Base-by-base conservation (phyloP, 176 grass and related monocot species). In the Areca catechu region DNA sequence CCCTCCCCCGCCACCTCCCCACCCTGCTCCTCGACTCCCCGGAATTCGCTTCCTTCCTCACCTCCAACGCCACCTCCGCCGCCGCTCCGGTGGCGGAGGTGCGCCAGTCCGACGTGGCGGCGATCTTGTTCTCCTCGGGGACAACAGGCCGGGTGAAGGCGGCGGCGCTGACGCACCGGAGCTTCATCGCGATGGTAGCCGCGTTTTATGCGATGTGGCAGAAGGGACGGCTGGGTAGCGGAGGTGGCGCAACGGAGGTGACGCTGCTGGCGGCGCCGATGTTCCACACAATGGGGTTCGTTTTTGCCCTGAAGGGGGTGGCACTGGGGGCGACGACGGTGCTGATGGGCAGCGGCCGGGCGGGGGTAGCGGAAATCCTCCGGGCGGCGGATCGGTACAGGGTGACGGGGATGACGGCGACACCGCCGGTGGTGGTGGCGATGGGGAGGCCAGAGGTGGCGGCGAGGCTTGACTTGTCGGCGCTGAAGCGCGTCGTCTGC, bases 141-240 rank as follows among this genome's bases (percentile, higher is more conserved):
- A 81, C 79, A 20, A 81, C 66, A 2, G 79, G 72, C 12, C 18
- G 22, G 58, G 19, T 81, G 16, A 81, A 75, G 72, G 79, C 72
- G 54, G 78, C 51, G 2, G 72, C 78, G 20, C n/a, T 75, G 52
- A 17, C 78, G 17, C 78, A 81, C 22, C 64, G 16, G 15, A 58
- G 19, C 58, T 65, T 75, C 57, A 81, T 76, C n/a, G 65, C 66
- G 1, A 70, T 66, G 51, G 9, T 56, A 19, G 51, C 78, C 37
- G 18, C 18, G 15, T 54, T 54, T 19, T 25, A 43, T 17, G 23
- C 50, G 0, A 1, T 21, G 1, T 16, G 24, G 43, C 27, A 9
- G 61, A 4, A 17, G n/a, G 7, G 43, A 16, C 23, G 5, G 16
- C 4, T 25, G 24, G 24, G 24, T 25, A 3, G 24, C 24, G 24